Conservation (phyloP, 2,329 filamentous ascomycete genomes). For the Waltergamsia citrina region DNA sequence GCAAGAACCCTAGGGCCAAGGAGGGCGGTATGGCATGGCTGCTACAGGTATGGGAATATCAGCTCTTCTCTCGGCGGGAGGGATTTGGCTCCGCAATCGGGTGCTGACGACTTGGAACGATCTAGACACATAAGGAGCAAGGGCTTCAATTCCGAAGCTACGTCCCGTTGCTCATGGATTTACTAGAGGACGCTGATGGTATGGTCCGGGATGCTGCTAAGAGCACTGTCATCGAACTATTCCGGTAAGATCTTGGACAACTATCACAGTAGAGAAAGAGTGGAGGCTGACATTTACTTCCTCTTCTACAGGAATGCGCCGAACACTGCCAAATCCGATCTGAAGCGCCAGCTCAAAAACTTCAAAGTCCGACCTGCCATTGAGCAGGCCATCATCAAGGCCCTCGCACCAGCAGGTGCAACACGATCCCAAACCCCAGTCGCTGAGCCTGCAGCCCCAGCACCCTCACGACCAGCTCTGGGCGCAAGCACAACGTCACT, state of each 20-base stretch:
- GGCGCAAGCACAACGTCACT: slow-evolving; percentile 39
- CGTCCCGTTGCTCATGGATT: slow-evolving; percentile 72
- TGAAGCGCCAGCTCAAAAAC: slow-evolving; percentile 77
- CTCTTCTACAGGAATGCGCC: slow-evolving; percentile 56
- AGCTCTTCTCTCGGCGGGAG: no score
- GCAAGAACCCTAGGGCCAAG: slow-evolving; percentile 76
- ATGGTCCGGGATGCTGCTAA: slow-evolving; percentile 81
- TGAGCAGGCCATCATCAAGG: slow-evolving; percentile 68
- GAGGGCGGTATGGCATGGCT: slow-evolving; percentile 82
- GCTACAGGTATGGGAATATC: slow-evolving; percentile 47
- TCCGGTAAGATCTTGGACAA: slow-evolving; percentile 47
- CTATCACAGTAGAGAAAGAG: neutral
- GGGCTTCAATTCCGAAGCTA: slow-evolving; percentile 74
- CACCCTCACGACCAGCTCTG: slow-evolving; percentile 31
- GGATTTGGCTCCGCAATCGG: no score
- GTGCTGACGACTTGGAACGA: no score
- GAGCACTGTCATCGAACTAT: slow-evolving; percentile 74
- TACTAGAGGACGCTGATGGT: slow-evolving; percentile 84
- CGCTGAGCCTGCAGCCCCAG: slow-evolving; percentile 28
- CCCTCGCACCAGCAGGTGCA: slow-evolving; percentile 37
- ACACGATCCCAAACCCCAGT: slow-evolving; percentile 30
- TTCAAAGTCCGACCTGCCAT: slow-evolving; percentile 84
- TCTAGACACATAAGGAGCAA: slow-evolving; percentile 73
- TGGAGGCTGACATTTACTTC: slow-evolving; percentile 7
- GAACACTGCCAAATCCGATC: slow-evolving; percentile 73